A percentile compares a stretch with the other conserved stretches of the same genome.
phyloP scores from a whole-genome alignment of 2,329 filamentous ascomycete species.

The Hymenotorrendiella dingleyae region DNA sequence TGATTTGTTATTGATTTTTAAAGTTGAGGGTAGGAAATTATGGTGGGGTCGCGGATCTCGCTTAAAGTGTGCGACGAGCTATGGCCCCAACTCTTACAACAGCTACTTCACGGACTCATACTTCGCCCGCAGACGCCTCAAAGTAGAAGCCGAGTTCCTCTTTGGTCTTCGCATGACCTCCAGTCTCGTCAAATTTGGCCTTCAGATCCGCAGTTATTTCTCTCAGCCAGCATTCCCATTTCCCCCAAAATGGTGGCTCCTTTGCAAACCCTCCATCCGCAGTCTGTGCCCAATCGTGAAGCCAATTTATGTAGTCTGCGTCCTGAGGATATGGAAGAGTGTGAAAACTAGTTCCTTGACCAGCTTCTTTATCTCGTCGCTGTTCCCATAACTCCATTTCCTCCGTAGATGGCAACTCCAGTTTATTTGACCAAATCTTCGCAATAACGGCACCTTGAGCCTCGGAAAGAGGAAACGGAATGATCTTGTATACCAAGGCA shows the following conservation, averaged over 20 bases:
- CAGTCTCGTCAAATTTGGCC: constrained; percentile 61
- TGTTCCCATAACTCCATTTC: constrained; percentile 69
- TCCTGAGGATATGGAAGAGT: constrained; percentile 52
- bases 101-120: neutral
- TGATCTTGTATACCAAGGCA: constrained; percentile 70
- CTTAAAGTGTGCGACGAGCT: no score
- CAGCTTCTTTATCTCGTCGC: constrained; percentile 33
- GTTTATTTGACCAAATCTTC: constrained; percentile 66
- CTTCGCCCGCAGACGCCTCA: no score
- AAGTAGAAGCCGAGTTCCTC: constrained; percentile 67
- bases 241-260: constrained; percentile 64
- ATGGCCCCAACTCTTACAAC: no score
- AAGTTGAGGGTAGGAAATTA: no score
- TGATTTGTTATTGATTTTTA: no score
- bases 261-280: constrained; percentile 47
- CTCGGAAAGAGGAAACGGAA: constrained; percentile 80
- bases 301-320: constrained; percentile 61
- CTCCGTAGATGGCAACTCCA: constrained; percentile 54
- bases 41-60: no score
- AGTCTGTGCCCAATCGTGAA: constrained; percentile 60
- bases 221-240: constrained; percentile 67
- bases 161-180: constrained; percentile 58
- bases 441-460: constrained; percentile 72
- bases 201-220: constrained; percentile 63
- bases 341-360: constrained; percentile 41